Base-by-base conservation (phyloP, 495 filamentous ascomycete species). In the Venustampulla echinocandica region DNA sequence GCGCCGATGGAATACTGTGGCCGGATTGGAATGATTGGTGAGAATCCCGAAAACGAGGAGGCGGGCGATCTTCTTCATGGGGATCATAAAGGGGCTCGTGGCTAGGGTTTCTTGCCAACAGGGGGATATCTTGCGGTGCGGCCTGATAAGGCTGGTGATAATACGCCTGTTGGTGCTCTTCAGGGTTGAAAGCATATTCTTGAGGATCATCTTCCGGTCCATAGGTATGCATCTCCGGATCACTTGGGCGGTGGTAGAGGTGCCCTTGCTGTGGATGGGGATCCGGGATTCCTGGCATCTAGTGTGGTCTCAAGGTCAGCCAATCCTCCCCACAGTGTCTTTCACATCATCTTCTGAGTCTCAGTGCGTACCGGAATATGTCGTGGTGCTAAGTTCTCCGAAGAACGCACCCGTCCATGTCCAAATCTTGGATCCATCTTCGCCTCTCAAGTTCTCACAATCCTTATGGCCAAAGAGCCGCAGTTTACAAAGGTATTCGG, bases 121-220 rank as follows among this genome's bases (percentile, higher is more conserved):
- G 64, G 64, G 34, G 73, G 75, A 52, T 77, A 77, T 41, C 74
- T 74, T 10, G 80, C 13, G 48, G 48, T 7, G 33, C 2, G 15
- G 11, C 4, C 17, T 85, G 69, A 62, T 93, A 90, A 1, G 84
- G 82, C 57, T 81, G 78, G 41, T 79, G 84, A 58, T 82, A 89
- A 63, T 90, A 90, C 27, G 80, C 75, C 60, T 89, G 84, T 55
- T 87, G 84, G 52, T 90, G 86, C 30, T 80, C 79, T 59, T 87
- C 77, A 13, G 88, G 87, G 46, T 84, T 77, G 18, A 95, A 64
- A 2, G 78, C 65, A 59, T 88, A 90, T 13, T 86, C 82, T 38
- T 61, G 70, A 54, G 40, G 69, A 69, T 50, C 69, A 58, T 61
- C 33, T 10, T 79, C 75, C 27, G 27, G 27, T 7, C 27, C 27